Conservation (phyloP, 176 grass and related monocot genomes). For the bread wheat (Triticum aestivum) region IWGSC_CS_RefSeq_v2.1 NC_057795.1:398491337-398491836, state of each 20-base stretch:
- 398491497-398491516: neutral
- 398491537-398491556: neutral
- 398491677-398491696: neutral
- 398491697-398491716: neutral
- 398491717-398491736: neutral
- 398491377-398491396: neutral
- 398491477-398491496: neutral
- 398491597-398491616: neutral
- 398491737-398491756: neutral
- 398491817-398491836: too few species aligned
- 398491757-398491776: neutral
- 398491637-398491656: neutral
- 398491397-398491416: slow-evolving; percentile 12
- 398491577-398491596: neutral
- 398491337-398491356: slow-evolving; percentile 43
- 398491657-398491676: neutral
- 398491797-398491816: too few species aligned
- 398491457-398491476: slow-evolving; percentile 13
- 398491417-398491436: slow-evolving; percentile 13
- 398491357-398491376: slow-evolving; percentile 11
- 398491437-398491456: slow-evolving; percentile 12
- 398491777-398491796: neutral
- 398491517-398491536: neutral
- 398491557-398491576: neutral
- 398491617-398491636: neutral